Percentiles rank a stretch among this genome's conserved stretches.
phyloP scores from a whole-genome alignment of 2,329 filamentous ascomycete species.

The Colletotrichum sublineola region DNA sequence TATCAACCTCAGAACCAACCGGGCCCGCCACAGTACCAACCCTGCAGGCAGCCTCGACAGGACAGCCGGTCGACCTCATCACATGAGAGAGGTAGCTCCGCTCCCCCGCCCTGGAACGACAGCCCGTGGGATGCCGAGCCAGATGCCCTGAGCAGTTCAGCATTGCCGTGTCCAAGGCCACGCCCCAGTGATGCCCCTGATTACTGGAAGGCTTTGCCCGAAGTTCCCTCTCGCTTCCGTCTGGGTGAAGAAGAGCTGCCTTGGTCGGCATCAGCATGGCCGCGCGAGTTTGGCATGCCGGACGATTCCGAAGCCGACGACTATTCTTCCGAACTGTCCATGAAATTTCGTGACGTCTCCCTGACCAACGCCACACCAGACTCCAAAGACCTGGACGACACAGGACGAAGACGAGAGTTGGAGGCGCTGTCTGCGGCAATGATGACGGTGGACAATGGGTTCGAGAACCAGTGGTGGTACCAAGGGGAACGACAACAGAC shows the following conservation, averaged over 20 bases:
- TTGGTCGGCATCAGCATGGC: conserved; percentile 58
- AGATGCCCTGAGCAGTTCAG: conserved; percentile 48
- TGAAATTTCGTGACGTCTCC: conserved; percentile 40
- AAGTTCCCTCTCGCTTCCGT: conserved; percentile 54
- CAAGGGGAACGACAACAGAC: conserved; percentile 55
- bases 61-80: conserved; percentile 46
- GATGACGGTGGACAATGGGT: conserved; percentile 70
- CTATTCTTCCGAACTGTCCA: conserved; percentile 34
- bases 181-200: conserved; percentile 44
- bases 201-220: conserved; percentile 60
- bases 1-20: conserved; percentile 38
- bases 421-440: conserved; percentile 65
- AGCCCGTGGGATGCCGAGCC: conserved; percentile 61
- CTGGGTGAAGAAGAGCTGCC: conserved; percentile 63
- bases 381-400: conserved; percentile 28
- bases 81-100: conserved; percentile 62
- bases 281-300: conserved; percentile 43
- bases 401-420: conserved; percentile 52
- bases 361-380: background rate
- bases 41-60: conserved; percentile 36
- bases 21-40: conserved; percentile 38
- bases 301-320: conserved; percentile 30
- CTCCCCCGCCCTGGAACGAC: conserved; percentile 62
- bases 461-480: conserved; percentile 71
- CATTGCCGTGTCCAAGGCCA: conserved; percentile 45